Evolutionary conservation across 139 green algal genomes (phyloP).

Genomic region (Picochlorum costavermella): DNA sequence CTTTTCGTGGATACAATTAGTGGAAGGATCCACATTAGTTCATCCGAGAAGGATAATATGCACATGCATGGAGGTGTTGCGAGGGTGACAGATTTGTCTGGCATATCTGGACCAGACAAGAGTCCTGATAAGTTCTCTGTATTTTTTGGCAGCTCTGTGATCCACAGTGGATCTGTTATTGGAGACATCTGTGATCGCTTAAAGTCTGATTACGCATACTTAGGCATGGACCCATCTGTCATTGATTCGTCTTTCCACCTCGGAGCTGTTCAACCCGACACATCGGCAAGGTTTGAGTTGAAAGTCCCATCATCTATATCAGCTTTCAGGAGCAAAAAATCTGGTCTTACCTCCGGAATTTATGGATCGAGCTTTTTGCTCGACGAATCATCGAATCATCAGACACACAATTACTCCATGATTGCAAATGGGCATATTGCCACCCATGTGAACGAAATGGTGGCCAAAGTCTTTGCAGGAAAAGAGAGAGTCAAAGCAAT

Average conservation of each 20-base stretch:
- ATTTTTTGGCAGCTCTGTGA: too few relatives aligned
- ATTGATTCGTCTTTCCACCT: conserved; percentile 2
- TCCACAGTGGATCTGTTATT: background rate
- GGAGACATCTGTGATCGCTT: background rate
- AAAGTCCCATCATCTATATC: background rate
- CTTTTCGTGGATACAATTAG: background rate
- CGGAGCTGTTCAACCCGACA: background rate
- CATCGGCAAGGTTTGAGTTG: background rate
- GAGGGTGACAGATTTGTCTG: too few relatives aligned
- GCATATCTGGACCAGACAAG: too few relatives aligned
- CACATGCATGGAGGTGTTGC: too few relatives aligned
- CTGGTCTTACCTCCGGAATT: too few relatives aligned
- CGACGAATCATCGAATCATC: too few relatives aligned
- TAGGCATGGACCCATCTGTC: background rate
- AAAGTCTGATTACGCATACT: background rate
- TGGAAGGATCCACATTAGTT: background rate
- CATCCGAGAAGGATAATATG: too few relatives aligned
- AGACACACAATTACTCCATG: background rate
- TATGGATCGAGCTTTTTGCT: too few relatives aligned
- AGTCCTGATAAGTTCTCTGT: too few relatives aligned
- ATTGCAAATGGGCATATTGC: background rate
- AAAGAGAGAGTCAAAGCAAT: background rate
- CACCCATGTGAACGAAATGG: background rate
- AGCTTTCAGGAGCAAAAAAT: background rate
- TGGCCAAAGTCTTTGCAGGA: background rate